These are phyloP conservation scores for Paracorniculantispora psalliotae DNA, from an alignment of 2,329 filamentous ascomycete genomes.

Conservation along the genomic window DNA sequence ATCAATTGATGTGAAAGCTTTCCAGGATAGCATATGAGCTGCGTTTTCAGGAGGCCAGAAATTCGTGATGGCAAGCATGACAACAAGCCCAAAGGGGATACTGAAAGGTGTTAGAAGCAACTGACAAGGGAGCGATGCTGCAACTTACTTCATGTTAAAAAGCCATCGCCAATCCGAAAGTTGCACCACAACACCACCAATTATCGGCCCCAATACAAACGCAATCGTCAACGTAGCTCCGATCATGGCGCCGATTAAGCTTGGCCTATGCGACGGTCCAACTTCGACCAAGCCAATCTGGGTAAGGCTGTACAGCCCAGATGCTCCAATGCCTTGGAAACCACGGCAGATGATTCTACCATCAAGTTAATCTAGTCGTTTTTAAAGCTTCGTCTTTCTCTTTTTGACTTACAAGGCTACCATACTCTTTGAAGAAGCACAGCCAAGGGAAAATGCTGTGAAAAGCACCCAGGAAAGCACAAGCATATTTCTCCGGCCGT, in stretches of 20 bases:
- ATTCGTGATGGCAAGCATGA: conserved; percentile 42
- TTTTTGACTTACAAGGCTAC: conserved; percentile 40
- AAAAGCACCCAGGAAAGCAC: conserved; percentile 50
- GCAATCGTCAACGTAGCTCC: conserved; percentile 52
- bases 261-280: conserved; percentile 47
- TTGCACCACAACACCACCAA: conserved; percentile 53
- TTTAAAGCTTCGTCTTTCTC: no score
- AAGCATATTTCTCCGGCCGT: conserved; percentile 48
- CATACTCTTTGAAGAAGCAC: conserved; percentile 47
- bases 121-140: not conserved
- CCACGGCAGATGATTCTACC: conserved; percentile 52
- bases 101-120: conserved; percentile 27
- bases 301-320: conserved; percentile 56
- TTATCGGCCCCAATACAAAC: conserved; percentile 53
- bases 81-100: conserved; percentile 44
- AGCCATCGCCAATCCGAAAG: conserved; percentile 53
- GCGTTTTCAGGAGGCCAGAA: conserved; percentile 39
- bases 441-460: conserved; percentile 50
- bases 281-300: conserved; percentile 55
- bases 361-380: conserved; percentile 19
- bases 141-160: conserved; percentile 57
- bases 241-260: conserved; percentile 50
- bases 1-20: conserved; percentile 45
- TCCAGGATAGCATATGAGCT: conserved; percentile 33
- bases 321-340: conserved; percentile 56